phyloP scores from a whole-genome alignment of 257 asterid genomes.

The Nicotiana noctiflora region DNA sequence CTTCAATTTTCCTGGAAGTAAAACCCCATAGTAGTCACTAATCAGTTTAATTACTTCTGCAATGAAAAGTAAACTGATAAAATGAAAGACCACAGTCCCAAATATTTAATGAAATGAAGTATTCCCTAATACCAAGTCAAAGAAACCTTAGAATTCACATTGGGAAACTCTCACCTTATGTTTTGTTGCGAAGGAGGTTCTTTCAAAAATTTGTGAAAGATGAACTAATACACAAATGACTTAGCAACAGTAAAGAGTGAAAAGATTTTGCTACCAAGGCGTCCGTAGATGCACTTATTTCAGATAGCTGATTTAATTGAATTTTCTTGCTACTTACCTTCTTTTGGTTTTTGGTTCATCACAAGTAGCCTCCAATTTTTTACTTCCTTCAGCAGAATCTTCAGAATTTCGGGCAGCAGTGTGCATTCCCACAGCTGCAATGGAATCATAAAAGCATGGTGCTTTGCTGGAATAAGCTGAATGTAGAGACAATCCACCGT shows the following conservation, averaged over 20 bases:
- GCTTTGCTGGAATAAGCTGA: constrained; percentile 18
- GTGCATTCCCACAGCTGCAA: constrained; percentile 20
- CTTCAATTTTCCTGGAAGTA: constrained; percentile 37
- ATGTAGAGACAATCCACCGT: constrained; percentile 23
- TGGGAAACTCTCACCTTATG: not conserved
- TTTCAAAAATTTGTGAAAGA: too few relatives aligned
- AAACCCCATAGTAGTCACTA: not conserved
- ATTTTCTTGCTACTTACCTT: constrained; percentile 29
- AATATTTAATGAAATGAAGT: not conserved
- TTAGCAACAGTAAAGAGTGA: not conserved
- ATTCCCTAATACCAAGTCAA: not conserved
- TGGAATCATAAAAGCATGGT: constrained; percentile 18
- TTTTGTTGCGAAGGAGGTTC: not conserved
- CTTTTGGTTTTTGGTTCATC: constrained; percentile 45
- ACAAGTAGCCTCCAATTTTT: constrained; percentile 31
- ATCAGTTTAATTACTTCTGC: not conserved
- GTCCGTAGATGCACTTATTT: not conserved
- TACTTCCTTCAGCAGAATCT: constrained; percentile 39
- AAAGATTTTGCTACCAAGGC: not conserved
- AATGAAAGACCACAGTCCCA: not conserved
- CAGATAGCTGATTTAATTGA: not conserved
- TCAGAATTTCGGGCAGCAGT: constrained; percentile 26
- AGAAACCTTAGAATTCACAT: not conserved
- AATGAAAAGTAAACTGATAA: not conserved
- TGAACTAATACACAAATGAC: not conserved